These are phyloP conservation scores for Lodderomyces orthopsilosis DNA, from an alignment of 1,139 yeast genomes.

Conservation along the genomic window DNA sequence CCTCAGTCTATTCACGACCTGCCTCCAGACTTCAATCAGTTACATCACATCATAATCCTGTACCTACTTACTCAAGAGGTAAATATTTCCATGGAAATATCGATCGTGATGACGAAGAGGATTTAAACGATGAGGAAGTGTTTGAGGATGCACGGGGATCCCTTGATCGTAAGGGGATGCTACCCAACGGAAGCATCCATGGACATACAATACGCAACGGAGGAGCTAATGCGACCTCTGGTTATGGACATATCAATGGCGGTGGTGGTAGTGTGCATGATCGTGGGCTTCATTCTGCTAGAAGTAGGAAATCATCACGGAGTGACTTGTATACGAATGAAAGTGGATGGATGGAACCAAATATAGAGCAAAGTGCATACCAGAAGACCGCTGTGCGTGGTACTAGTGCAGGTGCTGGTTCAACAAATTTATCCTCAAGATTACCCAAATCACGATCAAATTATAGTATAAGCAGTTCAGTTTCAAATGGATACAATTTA, in stretches of 20 bases:
- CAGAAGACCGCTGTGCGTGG: slow-evolving; percentile 4
- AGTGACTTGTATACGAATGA: slow-evolving; percentile 43
- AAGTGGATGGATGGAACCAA: slow-evolving; percentile 48
- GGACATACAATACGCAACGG: neutral
- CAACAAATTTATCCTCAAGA: slow-evolving; percentile 3
- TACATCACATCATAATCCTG: slow-evolving; percentile 22
- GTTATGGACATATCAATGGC: neutral
- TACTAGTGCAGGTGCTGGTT: neutral
- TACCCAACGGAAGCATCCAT: neutral
- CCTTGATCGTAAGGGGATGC: neutral
- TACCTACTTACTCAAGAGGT: slow-evolving; percentile 11
- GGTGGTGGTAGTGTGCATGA: neutral
- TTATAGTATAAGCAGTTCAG: slow-evolving; percentile 24
- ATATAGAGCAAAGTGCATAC: slow-evolving; percentile 7
- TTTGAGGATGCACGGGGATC: neutral
- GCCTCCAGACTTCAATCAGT: slow-evolving; percentile 29
- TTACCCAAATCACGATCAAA: slow-evolving; percentile 27
- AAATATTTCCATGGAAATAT: slow-evolving; percentile 8
- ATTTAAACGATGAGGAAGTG: slow-evolving; percentile 14
- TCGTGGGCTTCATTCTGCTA: slow-evolving; percentile 2
- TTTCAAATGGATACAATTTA: slow-evolving; percentile 12
- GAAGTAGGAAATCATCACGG: slow-evolving; percentile 37
- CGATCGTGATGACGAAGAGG: slow-evolving; percentile 7
- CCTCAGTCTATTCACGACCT: slow-evolving; percentile 21
- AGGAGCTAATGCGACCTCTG: neutral